Base-by-base conservation (phyloP, 2,329 filamentous ascomycete species). In the Penicillium glabrum region DNA sequence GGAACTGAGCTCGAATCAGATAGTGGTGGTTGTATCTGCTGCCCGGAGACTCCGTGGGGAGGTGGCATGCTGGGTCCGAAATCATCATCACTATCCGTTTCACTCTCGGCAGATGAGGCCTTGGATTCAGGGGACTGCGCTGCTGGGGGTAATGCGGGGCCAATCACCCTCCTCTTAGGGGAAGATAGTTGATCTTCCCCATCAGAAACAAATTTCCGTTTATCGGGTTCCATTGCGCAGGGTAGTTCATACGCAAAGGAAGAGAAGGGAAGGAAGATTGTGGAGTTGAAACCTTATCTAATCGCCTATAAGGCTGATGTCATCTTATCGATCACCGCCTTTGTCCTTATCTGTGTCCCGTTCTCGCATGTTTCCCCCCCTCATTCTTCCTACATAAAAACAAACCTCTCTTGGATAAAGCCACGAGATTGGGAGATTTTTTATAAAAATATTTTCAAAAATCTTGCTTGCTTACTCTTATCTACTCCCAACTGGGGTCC, bases 61-160 rank as follows among this genome's bases (percentile, higher is more conserved):
- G 72, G 65, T 37, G 77, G 71, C 39, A 75, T 60, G 45, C 69
- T 67, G 10, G 78, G 78, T 7, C 78, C 78, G 57, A 79, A 76
- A 47, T 75, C 73, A 60, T 79, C 77, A 53, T 72, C 69, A 50
- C 68, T 72, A 26, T 72, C 65, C 60, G 33, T 71, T 11, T 53
- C 50, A 16, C 21, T 37, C 14, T 53, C 50, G 16, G 41, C 23
- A 23, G 50, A 33, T 14, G 27, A 44, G 27, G 39, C 11, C 24
- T 44, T 19, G 10, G 61, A 55, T 23, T 35, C 11, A 7, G 60
- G 33, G 13, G 72, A 64, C 52, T 69, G 59, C n/a, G 78, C 67
- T 50, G 80, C 71, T 45, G 80, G 82, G 47, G 84, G 83, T 53
- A 80, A 75, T n/a, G 82, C 78, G 50, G 85, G 85, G 23, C 84